These are phyloP conservation scores for Myxozyma neglecta DNA, from an alignment of 805 yeast species.

Conservation along the genomic window DNA sequence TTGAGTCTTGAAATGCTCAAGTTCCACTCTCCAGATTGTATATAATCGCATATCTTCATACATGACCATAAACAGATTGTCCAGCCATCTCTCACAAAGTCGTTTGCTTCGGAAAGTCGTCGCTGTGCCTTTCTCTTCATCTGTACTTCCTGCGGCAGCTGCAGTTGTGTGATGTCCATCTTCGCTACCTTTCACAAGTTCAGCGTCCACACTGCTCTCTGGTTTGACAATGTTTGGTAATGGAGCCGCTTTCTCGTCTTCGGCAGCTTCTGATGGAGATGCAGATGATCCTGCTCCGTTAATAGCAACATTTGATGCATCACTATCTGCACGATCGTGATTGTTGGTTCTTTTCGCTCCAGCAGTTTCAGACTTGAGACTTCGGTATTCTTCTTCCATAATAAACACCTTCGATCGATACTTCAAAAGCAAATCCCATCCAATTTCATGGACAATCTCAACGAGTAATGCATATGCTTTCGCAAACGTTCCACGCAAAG, in stretches of 20 bases:
- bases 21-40: slow-evolving; percentile 92
- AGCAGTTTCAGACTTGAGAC: slow-evolving; percentile 34
- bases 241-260: slow-evolving; percentile 14
- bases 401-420: slow-evolving; percentile 71
- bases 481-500: slow-evolving; percentile 54
- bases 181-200: slow-evolving; percentile 29
- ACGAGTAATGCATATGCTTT: slow-evolving; percentile 71
- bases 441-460: slow-evolving; percentile 62
- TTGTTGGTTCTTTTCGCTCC: slow-evolving; percentile 12
- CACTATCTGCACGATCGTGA: slow-evolving; percentile 27
- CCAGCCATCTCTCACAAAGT: slow-evolving; percentile 77
- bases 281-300: slow-evolving; percentile 20
- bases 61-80: slow-evolving; percentile 65
- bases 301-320: slow-evolving; percentile 28
- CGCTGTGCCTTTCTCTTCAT: slow-evolving; percentile 2
- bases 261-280: slow-evolving; percentile 29
- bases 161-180: slow-evolving; percentile 15
- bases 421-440: slow-evolving; percentile 78
- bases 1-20: slow-evolving; percentile 84
- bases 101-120: slow-evolving; percentile 47
- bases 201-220: slow-evolving; percentile 32
- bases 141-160: slow-evolving; percentile 4
- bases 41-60: slow-evolving; percentile 70
- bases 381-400: slow-evolving; percentile 71
- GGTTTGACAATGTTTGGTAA: slow-evolving; percentile 29